Evolutionary conservation across 768 basidiomycete species (phyloP).

Genomic region (Panus rudis): DNA sequence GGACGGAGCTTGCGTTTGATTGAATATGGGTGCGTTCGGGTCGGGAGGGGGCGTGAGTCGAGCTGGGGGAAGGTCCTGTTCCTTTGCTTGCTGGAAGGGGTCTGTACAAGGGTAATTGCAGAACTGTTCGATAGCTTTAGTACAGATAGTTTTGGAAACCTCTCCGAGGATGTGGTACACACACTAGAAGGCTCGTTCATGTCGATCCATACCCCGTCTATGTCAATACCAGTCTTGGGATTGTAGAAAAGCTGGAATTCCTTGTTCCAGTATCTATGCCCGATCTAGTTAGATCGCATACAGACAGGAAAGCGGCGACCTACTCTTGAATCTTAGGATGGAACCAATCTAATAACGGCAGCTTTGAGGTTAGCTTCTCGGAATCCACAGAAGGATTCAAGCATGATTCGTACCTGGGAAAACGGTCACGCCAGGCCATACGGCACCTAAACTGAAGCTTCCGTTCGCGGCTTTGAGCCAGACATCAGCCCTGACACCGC

Average conservation of each 20-base stretch:
- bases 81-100: slow-evolving; percentile 49
- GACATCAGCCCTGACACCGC: slow-evolving; percentile 45
- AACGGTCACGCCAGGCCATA: slow-evolving; percentile 62
- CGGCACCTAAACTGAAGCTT: slow-evolving; percentile 45
- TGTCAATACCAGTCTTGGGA: slow-evolving; percentile 48
- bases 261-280: slow-evolving; percentile 51
- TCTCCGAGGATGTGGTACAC: slow-evolving; percentile 12
- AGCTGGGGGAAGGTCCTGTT: slow-evolving; percentile 47
- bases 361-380: neutral
- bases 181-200: slow-evolving; percentile 73
- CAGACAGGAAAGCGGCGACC: slow-evolving; percentile 12
- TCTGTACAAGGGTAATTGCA: slow-evolving; percentile 56
- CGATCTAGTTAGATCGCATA: neutral
- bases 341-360: slow-evolving; percentile 48
- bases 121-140: slow-evolving; percentile 35
- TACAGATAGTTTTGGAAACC: neutral
- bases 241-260: slow-evolving; percentile 54
- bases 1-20: slow-evolving; percentile 15
- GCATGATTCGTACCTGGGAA: slow-evolving; percentile 37
- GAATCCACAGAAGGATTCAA: neutral
- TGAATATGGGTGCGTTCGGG: slow-evolving; percentile 48
- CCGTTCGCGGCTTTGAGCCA: slow-evolving; percentile 62
- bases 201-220: slow-evolving; percentile 70
- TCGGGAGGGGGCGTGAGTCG: slow-evolving; percentile 43
- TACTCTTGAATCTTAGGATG: slow-evolving; percentile 43